Evolutionary conservation across 2,329 filamentous ascomycete genomes (phyloP).

Genomic region (Neonectria magnoliae): DNA sequence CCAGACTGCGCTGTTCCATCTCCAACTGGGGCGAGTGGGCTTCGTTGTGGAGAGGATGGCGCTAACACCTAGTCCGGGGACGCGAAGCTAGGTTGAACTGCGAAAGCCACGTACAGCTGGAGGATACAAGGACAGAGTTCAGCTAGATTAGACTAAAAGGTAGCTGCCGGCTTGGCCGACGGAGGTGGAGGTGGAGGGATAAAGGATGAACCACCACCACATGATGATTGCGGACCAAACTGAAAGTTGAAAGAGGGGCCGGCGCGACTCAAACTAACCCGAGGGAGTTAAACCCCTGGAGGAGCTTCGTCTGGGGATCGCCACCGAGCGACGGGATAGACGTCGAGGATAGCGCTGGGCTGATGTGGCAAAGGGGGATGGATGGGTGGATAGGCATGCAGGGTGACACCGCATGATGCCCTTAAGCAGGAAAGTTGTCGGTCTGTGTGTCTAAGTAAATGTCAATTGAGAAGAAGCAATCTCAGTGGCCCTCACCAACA

Average conservation of each 20-base stretch:
- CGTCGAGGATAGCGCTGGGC: not conserved
- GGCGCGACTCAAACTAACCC: not conserved
- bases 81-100: not conserved
- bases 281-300: not conserved
- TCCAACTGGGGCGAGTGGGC: constrained; percentile 5
- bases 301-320: not conserved
- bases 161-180: not conserved
- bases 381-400: not conserved
- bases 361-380: not conserved
- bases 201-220: not conserved
- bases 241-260: not conserved
- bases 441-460: not conserved
- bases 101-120: not conserved
- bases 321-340: not conserved
- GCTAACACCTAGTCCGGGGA: not conserved
- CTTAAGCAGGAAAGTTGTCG: not conserved
- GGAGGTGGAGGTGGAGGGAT: not conserved
- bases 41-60: constrained; percentile 7
- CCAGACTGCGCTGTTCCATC: constrained; percentile 4
- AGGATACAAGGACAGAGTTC: not conserved
- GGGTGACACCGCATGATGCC: not conserved
- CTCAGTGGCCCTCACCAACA: not conserved
- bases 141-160: not conserved
- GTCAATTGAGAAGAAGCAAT: not conserved
- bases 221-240: not conserved